These are phyloP conservation scores for Eimeria praecox DNA, from an alignment of 169 alveolate species.

Conservation along the genomic window DNA sequence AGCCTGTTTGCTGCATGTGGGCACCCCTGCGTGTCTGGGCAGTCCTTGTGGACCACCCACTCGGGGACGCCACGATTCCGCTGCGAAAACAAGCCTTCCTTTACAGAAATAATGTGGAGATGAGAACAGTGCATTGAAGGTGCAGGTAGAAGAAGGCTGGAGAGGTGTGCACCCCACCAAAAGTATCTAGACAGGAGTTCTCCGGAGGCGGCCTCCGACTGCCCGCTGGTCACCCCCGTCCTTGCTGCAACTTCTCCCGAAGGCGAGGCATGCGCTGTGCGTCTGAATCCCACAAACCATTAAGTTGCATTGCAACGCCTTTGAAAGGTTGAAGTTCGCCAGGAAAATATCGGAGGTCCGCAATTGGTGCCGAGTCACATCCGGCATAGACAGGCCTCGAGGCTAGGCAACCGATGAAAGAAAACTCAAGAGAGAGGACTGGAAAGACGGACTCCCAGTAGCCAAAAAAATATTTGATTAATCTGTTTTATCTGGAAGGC, in stretches of 20 bases:
- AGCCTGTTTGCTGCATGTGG: background rate
- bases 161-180: background rate
- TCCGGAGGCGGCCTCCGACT: conserved; percentile 31
- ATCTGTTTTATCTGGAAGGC: background rate
- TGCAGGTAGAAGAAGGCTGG: background rate
- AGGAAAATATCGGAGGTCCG: background rate
- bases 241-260: background rate
- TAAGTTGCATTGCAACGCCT: background rate
- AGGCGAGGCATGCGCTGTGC: background rate
- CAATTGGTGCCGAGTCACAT: background rate
- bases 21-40: background rate
- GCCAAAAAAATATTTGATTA: background rate
- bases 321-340: background rate
- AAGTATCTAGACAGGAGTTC: background rate
- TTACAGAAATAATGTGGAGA: background rate
- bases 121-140: background rate
- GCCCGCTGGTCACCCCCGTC: conserved; percentile 25
- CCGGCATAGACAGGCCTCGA: conserved; percentile 1
- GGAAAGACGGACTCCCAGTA: background rate
- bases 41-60: background rate
- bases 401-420: background rate
- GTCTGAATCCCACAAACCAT: background rate
- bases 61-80: background rate
- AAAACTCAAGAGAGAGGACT: background rate
- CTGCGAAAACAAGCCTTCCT: background rate